Evolutionary conservation across 441 rosid species (phyloP).

Genomic region (Corymbia calophylla): DNA sequence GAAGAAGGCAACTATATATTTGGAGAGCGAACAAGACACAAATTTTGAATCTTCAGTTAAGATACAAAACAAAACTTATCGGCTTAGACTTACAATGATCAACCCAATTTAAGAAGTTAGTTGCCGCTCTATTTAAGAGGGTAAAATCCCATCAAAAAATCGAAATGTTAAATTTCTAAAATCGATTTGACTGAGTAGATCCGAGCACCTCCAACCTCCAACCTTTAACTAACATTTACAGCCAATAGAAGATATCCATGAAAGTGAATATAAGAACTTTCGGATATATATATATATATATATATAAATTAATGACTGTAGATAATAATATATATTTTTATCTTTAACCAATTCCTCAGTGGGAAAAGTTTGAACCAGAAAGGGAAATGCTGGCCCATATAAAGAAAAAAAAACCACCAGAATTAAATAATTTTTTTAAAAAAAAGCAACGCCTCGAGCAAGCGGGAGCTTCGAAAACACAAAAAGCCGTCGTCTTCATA

Average conservation of each 20-base stretch:
- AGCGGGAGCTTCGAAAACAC: background rate
- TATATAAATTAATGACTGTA: too few species aligned
- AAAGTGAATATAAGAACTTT: background rate
- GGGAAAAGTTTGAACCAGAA: background rate
- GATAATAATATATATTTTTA: too few species aligned
- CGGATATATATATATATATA: too few species aligned
- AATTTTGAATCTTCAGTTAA: background rate
- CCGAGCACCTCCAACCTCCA: accelerated
- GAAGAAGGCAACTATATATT: background rate
- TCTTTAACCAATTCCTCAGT: background rate
- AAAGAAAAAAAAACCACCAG: background rate
- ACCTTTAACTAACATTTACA: background rate
- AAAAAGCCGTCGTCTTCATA: background rate
- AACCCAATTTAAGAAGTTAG: accelerated
- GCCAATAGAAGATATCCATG: accelerated
- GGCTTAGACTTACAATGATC: accelerated
- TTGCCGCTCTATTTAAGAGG: accelerated
- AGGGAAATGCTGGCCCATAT: background rate
- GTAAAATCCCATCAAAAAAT: accelerated
- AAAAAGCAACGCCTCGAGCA: background rate
- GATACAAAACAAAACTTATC: accelerated
- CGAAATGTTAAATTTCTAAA: background rate
- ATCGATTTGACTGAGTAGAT: background rate
- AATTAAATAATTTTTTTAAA: background rate
- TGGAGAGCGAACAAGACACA: background rate